A percentile compares a stretch with the other conserved stretches of the same genome.
Conservation (phyloP, 2,329 filamentous ascomycete species). For the Zarea fungicola region DNA sequence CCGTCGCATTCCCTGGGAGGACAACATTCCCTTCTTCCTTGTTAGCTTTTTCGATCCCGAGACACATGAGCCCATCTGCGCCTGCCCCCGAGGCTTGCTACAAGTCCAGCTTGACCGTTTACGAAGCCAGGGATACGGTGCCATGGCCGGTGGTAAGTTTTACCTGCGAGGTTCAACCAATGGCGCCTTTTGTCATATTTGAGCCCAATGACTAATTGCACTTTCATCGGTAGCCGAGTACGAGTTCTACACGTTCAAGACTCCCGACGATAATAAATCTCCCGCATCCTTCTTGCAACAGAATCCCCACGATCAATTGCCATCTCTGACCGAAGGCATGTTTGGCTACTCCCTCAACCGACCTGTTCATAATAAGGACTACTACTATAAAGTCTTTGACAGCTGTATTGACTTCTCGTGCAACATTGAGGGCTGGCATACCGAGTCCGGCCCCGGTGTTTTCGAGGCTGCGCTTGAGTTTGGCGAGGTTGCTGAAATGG, state of each 20-base stretch:
- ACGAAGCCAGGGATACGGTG: constrained; percentile 63
- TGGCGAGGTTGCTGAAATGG: constrained; percentile 81
- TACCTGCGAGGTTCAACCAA: too few species aligned
- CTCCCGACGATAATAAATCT: constrained; percentile 56
- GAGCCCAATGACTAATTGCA: too few species aligned
- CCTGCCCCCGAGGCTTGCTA: constrained; percentile 74
- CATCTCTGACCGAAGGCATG: constrained; percentile 85
- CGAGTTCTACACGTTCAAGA: constrained; percentile 88
- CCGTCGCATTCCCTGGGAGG: constrained; percentile 74
- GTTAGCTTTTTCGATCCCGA: constrained; percentile 77
- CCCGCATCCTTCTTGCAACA: constrained; percentile 69
- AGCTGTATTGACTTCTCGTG: constrained; percentile 72
- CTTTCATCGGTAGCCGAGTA: constrained; percentile 94
- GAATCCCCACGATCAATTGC: constrained; percentile 68
- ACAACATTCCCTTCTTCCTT: constrained; percentile 69
- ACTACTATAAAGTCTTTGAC: constrained; percentile 84
- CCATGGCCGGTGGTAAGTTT: constrained; percentile 79
- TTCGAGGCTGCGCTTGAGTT: constrained; percentile 95
- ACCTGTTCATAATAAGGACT: constrained; percentile 84
- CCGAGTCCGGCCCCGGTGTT: constrained; percentile 87
- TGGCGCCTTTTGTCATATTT: too few species aligned
- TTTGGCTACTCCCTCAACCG: constrained; percentile 89
- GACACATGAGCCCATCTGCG: constrained; percentile 63
- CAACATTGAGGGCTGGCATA: constrained; percentile 91
- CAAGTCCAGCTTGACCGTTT: constrained; percentile 64